Evolutionary conservation across 345 rosid species (phyloP).

Genomic region (Orychophragmus violaceus): DNA sequence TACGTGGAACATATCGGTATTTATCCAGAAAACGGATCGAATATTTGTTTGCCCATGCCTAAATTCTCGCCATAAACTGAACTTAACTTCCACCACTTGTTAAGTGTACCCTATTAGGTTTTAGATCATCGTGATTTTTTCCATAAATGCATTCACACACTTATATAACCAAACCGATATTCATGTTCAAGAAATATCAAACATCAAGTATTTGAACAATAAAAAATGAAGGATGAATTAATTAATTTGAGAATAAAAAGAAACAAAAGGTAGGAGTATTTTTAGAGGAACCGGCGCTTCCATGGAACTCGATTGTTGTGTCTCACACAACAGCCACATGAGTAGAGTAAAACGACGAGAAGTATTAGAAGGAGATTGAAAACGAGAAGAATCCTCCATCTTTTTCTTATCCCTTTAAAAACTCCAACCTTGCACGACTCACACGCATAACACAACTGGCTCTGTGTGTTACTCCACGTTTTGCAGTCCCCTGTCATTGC

Average conservation of each 20-base stretch:
- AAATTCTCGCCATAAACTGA: too few species aligned
- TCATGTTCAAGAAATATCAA: neutral
- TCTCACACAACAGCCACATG: slow-evolving; percentile 35
- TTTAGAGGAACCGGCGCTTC: slow-evolving; percentile 26
- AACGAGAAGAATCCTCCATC: slow-evolving; percentile 39
- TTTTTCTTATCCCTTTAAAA: slow-evolving; percentile 26
- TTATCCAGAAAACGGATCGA: too few species aligned
- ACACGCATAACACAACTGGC: slow-evolving; percentile 44
- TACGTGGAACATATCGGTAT: too few species aligned
- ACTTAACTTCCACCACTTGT: too few species aligned
- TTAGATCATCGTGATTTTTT: too few species aligned
- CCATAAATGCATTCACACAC: neutral
- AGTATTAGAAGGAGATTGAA: slow-evolving; percentile 22
- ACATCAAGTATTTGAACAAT: neutral
- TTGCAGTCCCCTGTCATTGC: slow-evolving; percentile 33
- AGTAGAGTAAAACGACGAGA: slow-evolving; percentile 27
- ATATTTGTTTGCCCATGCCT: too few species aligned
- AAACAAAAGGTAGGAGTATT: neutral
- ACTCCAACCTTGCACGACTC: slow-evolving; percentile 54
- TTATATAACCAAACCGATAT: neutral
- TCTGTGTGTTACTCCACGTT: slow-evolving; percentile 45
- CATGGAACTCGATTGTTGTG: slow-evolving; percentile 31
- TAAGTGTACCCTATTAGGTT: too few species aligned
- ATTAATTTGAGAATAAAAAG: neutral
- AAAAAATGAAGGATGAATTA: neutral